Base-by-base conservation (phyloP, 1,284 basidiomycete genomes). In the Pseudozyma flocculosa region DNA sequence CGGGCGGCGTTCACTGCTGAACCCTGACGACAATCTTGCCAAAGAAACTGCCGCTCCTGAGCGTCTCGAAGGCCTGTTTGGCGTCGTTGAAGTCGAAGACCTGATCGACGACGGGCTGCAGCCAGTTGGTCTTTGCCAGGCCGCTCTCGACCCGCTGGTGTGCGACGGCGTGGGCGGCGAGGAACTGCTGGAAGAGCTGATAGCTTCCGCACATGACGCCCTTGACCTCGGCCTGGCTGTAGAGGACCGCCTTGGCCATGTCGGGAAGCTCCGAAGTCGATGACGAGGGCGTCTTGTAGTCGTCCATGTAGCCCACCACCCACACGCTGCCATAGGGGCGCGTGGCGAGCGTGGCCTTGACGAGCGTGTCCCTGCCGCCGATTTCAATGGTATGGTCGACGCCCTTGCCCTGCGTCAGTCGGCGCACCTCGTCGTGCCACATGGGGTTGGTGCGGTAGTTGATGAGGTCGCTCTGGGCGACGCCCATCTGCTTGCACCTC, bases 251-350 rank as follows among this genome's bases (percentile, higher is more conserved):
- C 42, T 60, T 60, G 5, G 61, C 56, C 1, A 36, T 39, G 21
- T 64, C 57, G 7, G 51, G 55, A 0, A 60, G 23, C 1, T 24
- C 15, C 43, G 18, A 40, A 40, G 39, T 5, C 3, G 39, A 4
- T 3, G 39, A 17, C 7, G 39, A 11, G 13, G 19, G 50, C 18
- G 50, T 26, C n/a, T 51, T 54, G 52, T 58, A 66, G 43, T 66
- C 63, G 39, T 66, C 59, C 49, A 61, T 51, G 45, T 61, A 66
- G 19, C 63, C 63, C 3, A 66, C 63, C 26, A 58, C 47, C 59
- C 54, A 61, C 17, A 61, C 37, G 21, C 18, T 41, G 1, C 62
- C 62, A 43, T 49, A 49, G 10, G 50, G n/a, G 24, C 53, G 54
- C n/a, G 58, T 57, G n/a, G 50, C 37, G 3, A 57, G 26, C 1